These are phyloP conservation scores for Boletales sp. DNA, from an alignment of 768 basidiomycete species.

Conservation along the genomic window DNA sequence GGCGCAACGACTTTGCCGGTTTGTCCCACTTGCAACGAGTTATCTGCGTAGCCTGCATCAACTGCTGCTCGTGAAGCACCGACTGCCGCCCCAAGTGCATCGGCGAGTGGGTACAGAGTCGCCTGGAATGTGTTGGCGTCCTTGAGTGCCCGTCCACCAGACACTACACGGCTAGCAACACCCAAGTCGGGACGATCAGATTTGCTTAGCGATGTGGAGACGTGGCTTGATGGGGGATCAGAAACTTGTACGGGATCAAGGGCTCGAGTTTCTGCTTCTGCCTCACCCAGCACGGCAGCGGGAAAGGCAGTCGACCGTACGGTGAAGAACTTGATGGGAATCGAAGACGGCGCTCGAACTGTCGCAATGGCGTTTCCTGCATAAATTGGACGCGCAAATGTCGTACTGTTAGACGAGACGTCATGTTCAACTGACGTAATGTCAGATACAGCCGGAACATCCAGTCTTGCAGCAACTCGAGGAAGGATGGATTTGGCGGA, in stretches of 20 bases:
- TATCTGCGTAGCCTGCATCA: slow-evolving; percentile 97
- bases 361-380: slow-evolving; percentile 97
- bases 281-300: slow-evolving; percentile 48
- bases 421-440: slow-evolving; percentile 81
- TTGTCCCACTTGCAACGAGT: slow-evolving; percentile 98
- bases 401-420: slow-evolving; percentile 64
- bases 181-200: slow-evolving; percentile 93
- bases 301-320: slow-evolving; percentile 90
- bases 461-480: slow-evolving; percentile 85
- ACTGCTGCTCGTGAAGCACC: slow-evolving; percentile 98
- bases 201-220: slow-evolving; percentile 75
- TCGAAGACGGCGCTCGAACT: slow-evolving; percentile 70
- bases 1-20: slow-evolving; percentile 99
- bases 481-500: slow-evolving; percentile 91
- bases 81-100: slow-evolving; percentile 89
- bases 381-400: slow-evolving; percentile 92
- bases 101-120: slow-evolving; percentile 88
- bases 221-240: slow-evolving; percentile 51
- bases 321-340: slow-evolving; percentile 91
- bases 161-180: slow-evolving; percentile 83
- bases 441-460: slow-evolving; percentile 89
- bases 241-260: slow-evolving; percentile 62
- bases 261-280: slow-evolving; percentile 56
- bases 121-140: slow-evolving; percentile 88
- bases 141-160: slow-evolving; percentile 93